phyloP scores from a whole-genome alignment of 1,139 yeast species.

The Scheffersomyces lignicola region DNA sequence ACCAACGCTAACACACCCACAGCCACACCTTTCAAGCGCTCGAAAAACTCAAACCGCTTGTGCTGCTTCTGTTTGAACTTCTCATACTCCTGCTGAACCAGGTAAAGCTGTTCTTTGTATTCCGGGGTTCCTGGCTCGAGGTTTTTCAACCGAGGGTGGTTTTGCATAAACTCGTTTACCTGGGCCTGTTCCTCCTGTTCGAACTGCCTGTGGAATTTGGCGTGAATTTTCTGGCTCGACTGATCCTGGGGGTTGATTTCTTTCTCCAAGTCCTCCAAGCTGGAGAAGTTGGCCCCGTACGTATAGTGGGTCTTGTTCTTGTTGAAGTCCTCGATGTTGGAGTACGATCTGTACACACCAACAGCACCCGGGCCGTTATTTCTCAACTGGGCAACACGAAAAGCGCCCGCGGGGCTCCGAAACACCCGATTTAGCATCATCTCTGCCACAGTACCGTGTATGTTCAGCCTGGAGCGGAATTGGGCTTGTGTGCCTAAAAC shows the following conservation, averaged over 20 bases:
- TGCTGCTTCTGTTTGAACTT: conserved; percentile 21
- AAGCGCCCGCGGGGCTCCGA: too few relatives aligned
- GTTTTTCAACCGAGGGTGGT: conserved; percentile 34
- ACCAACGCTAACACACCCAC: conserved; percentile 33
- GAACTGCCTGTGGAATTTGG: conserved; percentile 12
- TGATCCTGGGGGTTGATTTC: conserved; percentile 11
- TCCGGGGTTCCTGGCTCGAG: conserved; percentile 38
- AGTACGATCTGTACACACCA: conserved; percentile 16
- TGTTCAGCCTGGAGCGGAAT: too few relatives aligned
- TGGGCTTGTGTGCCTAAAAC: too few relatives aligned
- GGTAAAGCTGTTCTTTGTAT: conserved; percentile 33
- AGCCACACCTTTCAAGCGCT: conserved; percentile 36
- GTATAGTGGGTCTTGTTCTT: conserved; percentile 34
- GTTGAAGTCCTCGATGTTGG: conserved; percentile 40
- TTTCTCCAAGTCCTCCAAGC: conserved; percentile 23
- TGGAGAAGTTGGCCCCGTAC: conserved; percentile 33
- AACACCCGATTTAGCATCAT: too few relatives aligned
- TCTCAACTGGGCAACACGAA: too few relatives aligned
- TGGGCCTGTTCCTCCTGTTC: conserved; percentile 18
- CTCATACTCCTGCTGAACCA: conserved; percentile 30
- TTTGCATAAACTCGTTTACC: conserved; percentile 26
- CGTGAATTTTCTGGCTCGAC: conserved; percentile 9
- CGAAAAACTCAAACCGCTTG: conserved; percentile 27
- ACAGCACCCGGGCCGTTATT: too few relatives aligned
- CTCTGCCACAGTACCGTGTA: too few relatives aligned